phyloP scores from a whole-genome alignment of 495 filamentous ascomycete genomes.

The Penicillium parvum region DNA sequence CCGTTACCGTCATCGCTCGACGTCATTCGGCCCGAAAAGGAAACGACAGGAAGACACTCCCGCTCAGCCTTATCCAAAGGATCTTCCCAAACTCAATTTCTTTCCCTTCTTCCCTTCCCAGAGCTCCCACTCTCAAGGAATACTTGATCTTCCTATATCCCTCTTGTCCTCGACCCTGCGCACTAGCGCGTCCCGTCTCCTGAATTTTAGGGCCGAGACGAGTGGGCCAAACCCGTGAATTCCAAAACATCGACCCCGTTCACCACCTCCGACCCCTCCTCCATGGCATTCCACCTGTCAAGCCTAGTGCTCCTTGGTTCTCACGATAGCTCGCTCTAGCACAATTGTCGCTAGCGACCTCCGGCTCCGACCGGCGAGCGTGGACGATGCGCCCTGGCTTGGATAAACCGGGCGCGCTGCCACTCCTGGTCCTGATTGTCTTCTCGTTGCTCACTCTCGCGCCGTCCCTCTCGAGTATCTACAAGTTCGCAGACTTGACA shows the following conservation, averaged over 20 bases:
- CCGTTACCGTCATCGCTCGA: constrained; percentile 13
- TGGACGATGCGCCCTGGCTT: constrained; percentile 41
- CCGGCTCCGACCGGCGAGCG: constrained; percentile 9
- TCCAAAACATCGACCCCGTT: constrained; percentile 4
- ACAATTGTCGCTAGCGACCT: constrained; percentile 2
- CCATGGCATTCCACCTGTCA: constrained; percentile 17
- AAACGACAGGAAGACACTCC: constrained; percentile 4
- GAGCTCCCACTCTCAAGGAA: too few relatives aligned
- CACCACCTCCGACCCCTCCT: not conserved
- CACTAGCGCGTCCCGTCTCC: constrained; percentile 5
- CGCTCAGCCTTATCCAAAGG: constrained; percentile 2
- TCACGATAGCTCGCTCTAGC: constrained; percentile 4
- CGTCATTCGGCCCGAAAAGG: constrained; percentile 18
- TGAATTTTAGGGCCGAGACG: not conserved
- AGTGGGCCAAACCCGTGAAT: constrained; percentile 1
- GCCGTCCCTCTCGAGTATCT: constrained; percentile 32
- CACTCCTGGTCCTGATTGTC: constrained; percentile 35
- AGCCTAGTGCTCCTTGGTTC: constrained; percentile 1
- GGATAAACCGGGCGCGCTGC: constrained; percentile 36
- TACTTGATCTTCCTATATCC: not conserved
- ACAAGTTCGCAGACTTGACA: constrained; percentile 30
- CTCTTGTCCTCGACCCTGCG: not conserved
- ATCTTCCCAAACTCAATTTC: constrained; percentile 5
- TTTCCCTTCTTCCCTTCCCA: not conserved
- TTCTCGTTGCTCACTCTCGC: constrained; percentile 37